Evolutionary conservation across 106 monocot species (phyloP).

Genomic region (Vanilla planifolia): DNA sequence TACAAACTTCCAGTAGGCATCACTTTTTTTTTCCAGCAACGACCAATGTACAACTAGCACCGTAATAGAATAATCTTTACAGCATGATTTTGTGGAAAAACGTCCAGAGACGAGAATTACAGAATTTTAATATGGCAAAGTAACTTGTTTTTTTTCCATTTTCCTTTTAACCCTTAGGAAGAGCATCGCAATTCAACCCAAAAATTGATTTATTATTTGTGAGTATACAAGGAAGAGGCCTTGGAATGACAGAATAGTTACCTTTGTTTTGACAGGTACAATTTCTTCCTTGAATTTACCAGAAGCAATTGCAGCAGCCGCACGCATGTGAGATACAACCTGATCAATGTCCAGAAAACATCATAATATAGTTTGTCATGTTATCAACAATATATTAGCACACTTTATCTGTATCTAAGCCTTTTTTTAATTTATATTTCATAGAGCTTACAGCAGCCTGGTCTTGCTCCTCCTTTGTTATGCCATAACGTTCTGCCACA

Average conservation of each 20-base stretch:
- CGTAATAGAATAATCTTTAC: no score
- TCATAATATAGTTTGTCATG: constrained; percentile 3
- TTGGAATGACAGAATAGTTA: constrained; percentile 7
- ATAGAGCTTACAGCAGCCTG: constrained; percentile 56
- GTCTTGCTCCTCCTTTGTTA: constrained; percentile 81
- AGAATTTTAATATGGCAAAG: no score
- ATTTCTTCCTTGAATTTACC: constrained; percentile 95
- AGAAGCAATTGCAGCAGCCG: constrained; percentile 54
- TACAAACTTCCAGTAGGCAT: neutral
- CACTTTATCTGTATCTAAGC: neutral
- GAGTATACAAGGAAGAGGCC: neutral
- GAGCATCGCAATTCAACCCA: no score
- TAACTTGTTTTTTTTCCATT: no score
- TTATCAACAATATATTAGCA: neutral
- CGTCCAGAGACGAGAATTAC: no score
- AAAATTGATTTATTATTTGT: no score
- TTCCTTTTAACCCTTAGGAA: no score
- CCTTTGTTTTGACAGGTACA: constrained; percentile 67
- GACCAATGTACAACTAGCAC: no score
- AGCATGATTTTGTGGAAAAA: no score
- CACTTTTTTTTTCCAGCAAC: no score
- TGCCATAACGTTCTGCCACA: constrained; percentile 71
- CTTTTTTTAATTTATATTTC: neutral
- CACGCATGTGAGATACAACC: constrained; percentile 83
- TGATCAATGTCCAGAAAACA: constrained; percentile 15